Base-by-base conservation (phyloP, 192 early-diverging fungal genomes). In the Coemansia sp. region DNA sequence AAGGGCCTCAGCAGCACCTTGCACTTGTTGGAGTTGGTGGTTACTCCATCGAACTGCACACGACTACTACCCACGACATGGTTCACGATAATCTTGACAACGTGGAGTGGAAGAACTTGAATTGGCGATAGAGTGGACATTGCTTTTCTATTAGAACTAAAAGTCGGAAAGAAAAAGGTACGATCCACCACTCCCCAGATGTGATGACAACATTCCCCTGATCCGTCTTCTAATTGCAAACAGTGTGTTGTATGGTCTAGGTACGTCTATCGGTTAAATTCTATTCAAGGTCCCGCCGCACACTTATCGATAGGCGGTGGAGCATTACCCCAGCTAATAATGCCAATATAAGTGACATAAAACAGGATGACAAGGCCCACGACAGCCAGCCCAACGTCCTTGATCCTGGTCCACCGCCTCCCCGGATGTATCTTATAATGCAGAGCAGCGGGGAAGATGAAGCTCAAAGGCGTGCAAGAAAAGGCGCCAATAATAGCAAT, bases 381-480 rank as follows among this genome's bases (percentile, higher is more conserved):
- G 4, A 81, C 70, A 33, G 84, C 86, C 44, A 94, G 54, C 4
- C 75, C 10, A 7, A 88, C 70, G 64, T 94, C 93, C 59, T 87
- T 85, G 34, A 77, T 57, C 10, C 84, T 77, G 3, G 77, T 79
- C 59, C 84, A 69, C 41, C 71, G 73, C 11, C 70, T 73, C 45
- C 74, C 68, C 10, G 84, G 74, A 56, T 83, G 79, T 7, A 86
- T 88, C 57, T 87, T 85, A 63, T 86, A 87, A 78, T 97, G 93
- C 83, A 97, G 91, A 14, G 91, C 74, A 33, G 93, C 81, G 11
- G 95, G 95, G 84, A 92, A 95, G 63, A 95, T 93, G 67, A 95
- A 95, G 56, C 87, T 87, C 33, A 92, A 67, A 14, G 90, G 90
- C 5, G 86, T 89, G 76, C 87, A 90, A 5, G 92, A 91, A 57